These are phyloP conservation scores for Clavaria fumosa DNA, from an alignment of 768 basidiomycete genomes.

Conservation along the genomic window DNA sequence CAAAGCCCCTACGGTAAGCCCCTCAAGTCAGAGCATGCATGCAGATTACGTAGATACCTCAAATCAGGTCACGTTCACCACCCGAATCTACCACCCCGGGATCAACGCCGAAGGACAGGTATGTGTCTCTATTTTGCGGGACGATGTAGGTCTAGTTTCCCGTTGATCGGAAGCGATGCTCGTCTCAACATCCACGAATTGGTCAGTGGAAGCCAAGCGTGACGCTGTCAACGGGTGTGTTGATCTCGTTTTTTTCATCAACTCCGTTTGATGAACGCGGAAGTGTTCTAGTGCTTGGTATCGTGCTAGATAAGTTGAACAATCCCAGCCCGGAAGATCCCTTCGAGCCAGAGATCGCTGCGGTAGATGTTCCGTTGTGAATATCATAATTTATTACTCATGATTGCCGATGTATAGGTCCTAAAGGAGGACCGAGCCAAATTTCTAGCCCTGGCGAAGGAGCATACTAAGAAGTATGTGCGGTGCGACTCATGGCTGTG, in stretches of 20 bases:
- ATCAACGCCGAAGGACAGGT: constrained; percentile 82
- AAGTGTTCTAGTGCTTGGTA: constrained; percentile 45
- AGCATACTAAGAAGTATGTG: constrained; percentile 70
- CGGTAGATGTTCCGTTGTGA: constrained; percentile 30
- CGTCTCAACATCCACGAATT: constrained; percentile 3
- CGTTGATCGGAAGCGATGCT: not conserved
- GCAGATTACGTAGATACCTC: constrained; percentile 2
- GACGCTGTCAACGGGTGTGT: constrained; percentile 50
- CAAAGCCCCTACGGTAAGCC: constrained; percentile 59
- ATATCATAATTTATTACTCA: constrained; percentile 2
- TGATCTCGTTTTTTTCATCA: not conserved
- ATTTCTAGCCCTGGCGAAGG: constrained; percentile 65
- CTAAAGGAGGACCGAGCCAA: constrained; percentile 64
- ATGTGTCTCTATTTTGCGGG: constrained; percentile 70
- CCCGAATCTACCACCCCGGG: constrained; percentile 83
- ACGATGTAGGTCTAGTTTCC: constrained; percentile 40
- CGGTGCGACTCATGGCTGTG: not conserved
- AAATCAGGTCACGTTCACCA: constrained; percentile 61
- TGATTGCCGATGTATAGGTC: constrained; percentile 25
- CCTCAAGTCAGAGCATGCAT: not conserved
- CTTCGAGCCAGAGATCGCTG: constrained; percentile 77
- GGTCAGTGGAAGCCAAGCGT: constrained; percentile 75
- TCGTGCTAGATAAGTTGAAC: constrained; percentile 74
- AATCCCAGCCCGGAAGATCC: constrained; percentile 83
- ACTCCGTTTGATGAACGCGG: not conserved